phyloP scores from a whole-genome alignment of 1,284 basidiomycete species.

The Fomitopsis schrenkii region DNA sequence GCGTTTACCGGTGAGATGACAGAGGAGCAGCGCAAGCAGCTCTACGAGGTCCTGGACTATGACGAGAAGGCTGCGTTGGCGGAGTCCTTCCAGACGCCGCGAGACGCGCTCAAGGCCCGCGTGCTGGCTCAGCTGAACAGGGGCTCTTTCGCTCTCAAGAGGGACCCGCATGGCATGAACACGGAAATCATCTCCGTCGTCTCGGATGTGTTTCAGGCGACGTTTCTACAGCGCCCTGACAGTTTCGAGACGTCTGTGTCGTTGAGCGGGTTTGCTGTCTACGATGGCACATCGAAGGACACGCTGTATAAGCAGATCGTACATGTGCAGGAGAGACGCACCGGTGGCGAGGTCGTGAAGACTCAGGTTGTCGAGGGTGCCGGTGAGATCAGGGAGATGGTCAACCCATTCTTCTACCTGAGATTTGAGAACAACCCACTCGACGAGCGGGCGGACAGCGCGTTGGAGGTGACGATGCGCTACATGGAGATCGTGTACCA shows the following conservation, averaged over 20 bases:
- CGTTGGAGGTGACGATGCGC: conserved; percentile 86
- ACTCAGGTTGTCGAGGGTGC: conserved; percentile 26
- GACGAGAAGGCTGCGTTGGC: conserved; percentile 80
- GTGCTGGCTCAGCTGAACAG: conserved; percentile 79
- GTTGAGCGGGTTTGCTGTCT: conserved; percentile 86
- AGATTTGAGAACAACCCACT: conserved; percentile 94
- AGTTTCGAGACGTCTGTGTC: conserved; percentile 83
- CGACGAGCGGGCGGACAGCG: conserved; percentile 91
- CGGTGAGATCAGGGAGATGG: conserved; percentile 26
- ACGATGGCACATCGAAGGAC: conserved; percentile 84
- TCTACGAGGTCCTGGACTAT: conserved; percentile 94
- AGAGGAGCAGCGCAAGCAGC: conserved; percentile 89
- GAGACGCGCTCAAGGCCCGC: conserved; percentile 80
- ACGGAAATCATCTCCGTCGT: conserved; percentile 85
- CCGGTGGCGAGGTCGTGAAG: conserved; percentile 18
- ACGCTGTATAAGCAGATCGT: conserved; percentile 93
- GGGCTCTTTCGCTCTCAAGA: conserved; percentile 82
- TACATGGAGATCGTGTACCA: conserved; percentile 99
- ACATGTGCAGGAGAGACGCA: conserved; percentile 70
- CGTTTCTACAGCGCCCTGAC: conserved; percentile 82
- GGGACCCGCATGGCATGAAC: conserved; percentile 58
- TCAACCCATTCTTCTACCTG: conserved; percentile 88
- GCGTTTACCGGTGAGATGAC: conserved; percentile 72
- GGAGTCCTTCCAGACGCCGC: conserved; percentile 66
- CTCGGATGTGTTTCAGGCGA: conserved; percentile 87